A percentile compares a stretch with the other conserved stretches of the same genome.
These are phyloP conservation scores for Cryptococcus sp. DNA, from an alignment of 1,284 basidiomycete genomes.

Conservation along the genomic window DNA sequence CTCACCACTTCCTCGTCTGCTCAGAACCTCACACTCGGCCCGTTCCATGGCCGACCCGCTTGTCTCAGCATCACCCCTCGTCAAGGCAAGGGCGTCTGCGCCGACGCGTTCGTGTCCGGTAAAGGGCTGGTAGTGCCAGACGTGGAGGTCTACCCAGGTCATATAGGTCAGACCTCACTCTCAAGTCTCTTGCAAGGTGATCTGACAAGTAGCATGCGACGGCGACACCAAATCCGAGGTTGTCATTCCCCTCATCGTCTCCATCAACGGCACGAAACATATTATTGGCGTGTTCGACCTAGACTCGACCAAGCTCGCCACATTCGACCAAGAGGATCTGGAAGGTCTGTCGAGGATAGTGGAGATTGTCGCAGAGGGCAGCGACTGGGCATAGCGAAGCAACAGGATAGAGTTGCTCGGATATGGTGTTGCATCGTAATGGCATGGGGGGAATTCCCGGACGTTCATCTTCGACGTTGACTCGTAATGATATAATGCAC, in stretches of 20 bases:
- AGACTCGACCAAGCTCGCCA: conserved; percentile 66
- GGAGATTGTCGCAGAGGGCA: conserved; percentile 51
- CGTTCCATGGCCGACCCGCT: conserved; percentile 82
- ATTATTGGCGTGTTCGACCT: conserved; percentile 75
- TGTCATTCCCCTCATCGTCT: conserved; percentile 61
- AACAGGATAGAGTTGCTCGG: too few species aligned
- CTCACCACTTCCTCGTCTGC: conserved; percentile 43
- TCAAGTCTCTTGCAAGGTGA: neutral
- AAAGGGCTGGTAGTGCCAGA: conserved; percentile 62
- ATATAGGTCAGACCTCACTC: conserved; percentile 53
- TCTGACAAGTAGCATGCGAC: conserved; percentile 60
- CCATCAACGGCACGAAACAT: conserved; percentile 25
- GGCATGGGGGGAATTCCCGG: too few species aligned
- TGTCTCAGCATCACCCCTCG: conserved; percentile 69
- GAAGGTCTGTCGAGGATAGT: conserved; percentile 66
- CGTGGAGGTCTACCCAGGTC: conserved; percentile 73
- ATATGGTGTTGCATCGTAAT: too few species aligned
- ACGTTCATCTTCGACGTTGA: too few species aligned
- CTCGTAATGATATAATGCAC: too few species aligned
- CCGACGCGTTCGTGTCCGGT: conserved; percentile 60
- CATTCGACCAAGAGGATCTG: conserved; percentile 69
- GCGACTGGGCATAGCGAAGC: conserved; percentile 30
- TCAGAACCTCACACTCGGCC: conserved; percentile 59
- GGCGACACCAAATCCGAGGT: conserved; percentile 79
- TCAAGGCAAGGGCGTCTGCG: conserved; percentile 69